phyloP scores from a whole-genome alignment of 108 stramenopile genomes.

The Cyclostephanos tholiformis region DNA sequence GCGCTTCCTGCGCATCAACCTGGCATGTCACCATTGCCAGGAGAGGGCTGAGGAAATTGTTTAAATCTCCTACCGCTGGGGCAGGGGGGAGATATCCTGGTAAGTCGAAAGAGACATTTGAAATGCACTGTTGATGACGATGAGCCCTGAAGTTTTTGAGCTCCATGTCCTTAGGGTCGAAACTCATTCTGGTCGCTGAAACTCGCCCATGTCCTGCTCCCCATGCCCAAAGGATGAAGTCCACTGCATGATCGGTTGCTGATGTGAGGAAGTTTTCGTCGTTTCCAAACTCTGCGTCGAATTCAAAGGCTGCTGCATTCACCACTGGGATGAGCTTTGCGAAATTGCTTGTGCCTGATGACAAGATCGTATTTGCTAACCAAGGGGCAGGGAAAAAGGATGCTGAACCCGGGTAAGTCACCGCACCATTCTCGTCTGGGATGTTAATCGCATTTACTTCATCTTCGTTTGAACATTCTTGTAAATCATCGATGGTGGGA shows the following conservation, averaged over 20 bases:
- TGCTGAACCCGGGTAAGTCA: too few species aligned
- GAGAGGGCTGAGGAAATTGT: not conserved
- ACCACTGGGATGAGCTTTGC: not conserved
- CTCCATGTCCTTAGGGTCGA: not conserved
- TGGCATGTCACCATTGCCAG: not conserved
- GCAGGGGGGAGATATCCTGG: not conserved
- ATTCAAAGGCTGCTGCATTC: too few species aligned
- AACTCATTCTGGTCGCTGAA: not conserved
- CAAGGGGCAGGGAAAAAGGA: not conserved
- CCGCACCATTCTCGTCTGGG: too few species aligned
- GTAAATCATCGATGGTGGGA: too few species aligned
- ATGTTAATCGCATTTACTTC: too few species aligned
- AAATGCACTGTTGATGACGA: not conserved
- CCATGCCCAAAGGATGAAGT: conserved; percentile 3
- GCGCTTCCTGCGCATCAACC: not conserved
- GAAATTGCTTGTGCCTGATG: not conserved
- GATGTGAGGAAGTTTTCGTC: not conserved
- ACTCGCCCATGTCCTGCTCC: not conserved
- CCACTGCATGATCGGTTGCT: not conserved
- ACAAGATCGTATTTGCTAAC: not conserved
- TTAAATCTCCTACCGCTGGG: not conserved
- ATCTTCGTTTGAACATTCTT: too few species aligned
- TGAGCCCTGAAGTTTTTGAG: not conserved
- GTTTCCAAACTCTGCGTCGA: too few species aligned
- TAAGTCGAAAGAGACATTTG: not conserved